Base-by-base conservation (phyloP, 768 basidiomycete species). In the Kwoniella sp. region DNA sequence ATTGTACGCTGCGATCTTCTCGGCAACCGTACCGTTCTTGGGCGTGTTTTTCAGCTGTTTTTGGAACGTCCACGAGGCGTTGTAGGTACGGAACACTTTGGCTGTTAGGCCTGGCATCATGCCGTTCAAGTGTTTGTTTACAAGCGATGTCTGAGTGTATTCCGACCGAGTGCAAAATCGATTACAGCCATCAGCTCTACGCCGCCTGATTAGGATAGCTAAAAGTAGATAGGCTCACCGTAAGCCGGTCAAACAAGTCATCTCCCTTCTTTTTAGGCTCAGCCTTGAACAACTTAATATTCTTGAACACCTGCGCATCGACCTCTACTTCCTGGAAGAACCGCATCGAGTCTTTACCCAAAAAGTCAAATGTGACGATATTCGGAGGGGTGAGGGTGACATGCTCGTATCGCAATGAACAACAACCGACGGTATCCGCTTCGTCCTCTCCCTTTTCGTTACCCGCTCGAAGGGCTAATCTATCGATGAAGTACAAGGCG, bases 371-470 rank as follows among this genome's bases (percentile, higher is more conserved):
- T 61, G 90, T 83, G 79, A 98, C 87, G 72, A 85, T 87, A 82
- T 91, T 87, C 10, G 93, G 92, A 8, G 88, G 87, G 71, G 90
- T 87, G 56, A 97, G 83, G 1, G 95, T 97, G 77, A 99, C 88
- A 80, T 99, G 96, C 80, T 98, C 92, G 80, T 89, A 95, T 29
- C 94, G 90, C 53, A 99, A 83, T 3, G 96, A 99, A 80, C 96
- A 99, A 82, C 96, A 98, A 77, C 96, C 96, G 60, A 98, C 93
- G 0, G 96, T 99, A 78, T 99, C 96, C 1, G 96, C 96, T 81
- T 98, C 96, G 70, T 99, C 96, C 74, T 97, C 96, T 48, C 95
- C 96, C 81, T 99, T 99, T 83, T 99, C 96, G 81, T 98, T 98
- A 68, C 96, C 96, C 51, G 94, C 94, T 85, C 96, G 91, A 79